A percentile compares a stretch with the other conserved stretches of the same genome.
Evolutionary conservation across 2,329 filamentous ascomycete species (phyloP).

Genomic region (Apiospora saccharicola): DNA sequence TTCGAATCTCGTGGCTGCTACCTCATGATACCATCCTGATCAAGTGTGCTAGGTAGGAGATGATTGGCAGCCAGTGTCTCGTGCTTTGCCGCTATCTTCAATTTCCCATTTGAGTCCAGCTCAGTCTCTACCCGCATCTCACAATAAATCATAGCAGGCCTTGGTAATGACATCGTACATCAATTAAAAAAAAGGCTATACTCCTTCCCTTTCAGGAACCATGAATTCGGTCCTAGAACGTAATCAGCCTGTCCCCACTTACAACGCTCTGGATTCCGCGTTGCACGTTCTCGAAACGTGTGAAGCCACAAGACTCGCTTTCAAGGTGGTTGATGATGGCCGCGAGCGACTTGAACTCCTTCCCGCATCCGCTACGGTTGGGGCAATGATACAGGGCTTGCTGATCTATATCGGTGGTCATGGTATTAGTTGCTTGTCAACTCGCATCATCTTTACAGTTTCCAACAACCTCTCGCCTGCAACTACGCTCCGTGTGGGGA

Average conservation of each 20-base stretch:
- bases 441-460: too few relatives aligned
- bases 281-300: conserved; percentile 44
- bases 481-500: background rate
- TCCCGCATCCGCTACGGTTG: conserved; percentile 39
- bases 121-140: too few relatives aligned
- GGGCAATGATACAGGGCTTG: conserved; percentile 51
- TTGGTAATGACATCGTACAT: background rate
- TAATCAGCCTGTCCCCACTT: conserved; percentile 7
- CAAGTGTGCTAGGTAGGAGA: background rate
- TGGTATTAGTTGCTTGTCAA: conserved; percentile 21
- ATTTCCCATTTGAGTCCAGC: too few relatives aligned
- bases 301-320: conserved; percentile 50
- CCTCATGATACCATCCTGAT: background rate
- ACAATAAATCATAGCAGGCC: too few relatives aligned
- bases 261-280: conserved; percentile 12
- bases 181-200: background rate
- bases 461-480: too few relatives aligned
- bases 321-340: conserved; percentile 52
- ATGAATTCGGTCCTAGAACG: background rate
- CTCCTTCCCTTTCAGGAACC: background rate
- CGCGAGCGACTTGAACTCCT: conserved; percentile 50
- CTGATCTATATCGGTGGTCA: conserved; percentile 39
- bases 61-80: background rate
- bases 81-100: background rate
- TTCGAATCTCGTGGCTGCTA: background rate